Conservation (phyloP, 495 filamentous ascomycete species). For the Tuber calosporum region DNA sequence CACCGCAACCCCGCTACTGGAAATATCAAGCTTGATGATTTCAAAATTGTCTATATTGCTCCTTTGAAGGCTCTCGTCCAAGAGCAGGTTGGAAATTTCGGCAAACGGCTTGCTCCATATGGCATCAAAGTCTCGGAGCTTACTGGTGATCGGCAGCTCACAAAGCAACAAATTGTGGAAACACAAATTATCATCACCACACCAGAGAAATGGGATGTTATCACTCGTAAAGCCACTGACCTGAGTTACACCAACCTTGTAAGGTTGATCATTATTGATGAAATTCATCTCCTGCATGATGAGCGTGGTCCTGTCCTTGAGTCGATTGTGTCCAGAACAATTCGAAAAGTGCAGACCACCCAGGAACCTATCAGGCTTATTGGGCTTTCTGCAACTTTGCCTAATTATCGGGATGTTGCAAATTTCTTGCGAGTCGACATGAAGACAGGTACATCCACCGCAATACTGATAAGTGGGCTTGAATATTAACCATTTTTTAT, state of each 20-base stretch:
- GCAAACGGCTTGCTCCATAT: conserved; percentile 78
- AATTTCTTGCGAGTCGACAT: conserved; percentile 91
- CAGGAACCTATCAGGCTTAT: conserved; percentile 85
- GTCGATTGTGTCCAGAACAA: conserved; percentile 91
- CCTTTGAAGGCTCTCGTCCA: conserved; percentile 92
- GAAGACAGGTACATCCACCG: conserved; percentile 56
- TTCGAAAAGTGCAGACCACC: conserved; percentile 85
- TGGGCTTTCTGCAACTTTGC: conserved; percentile 87
- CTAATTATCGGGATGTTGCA: conserved; percentile 94
- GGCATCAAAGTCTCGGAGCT: conserved; percentile 89
- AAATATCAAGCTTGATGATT: conserved; percentile 86
- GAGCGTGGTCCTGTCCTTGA: conserved; percentile 95
- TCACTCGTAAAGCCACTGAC: conserved; percentile 95
- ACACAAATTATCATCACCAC: conserved; percentile 98
- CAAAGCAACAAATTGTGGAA: conserved; percentile 95
- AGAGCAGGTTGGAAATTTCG: conserved; percentile 96
- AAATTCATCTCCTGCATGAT: conserved; percentile 96
- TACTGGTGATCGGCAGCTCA: conserved; percentile 95
- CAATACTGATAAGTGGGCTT: background rate
- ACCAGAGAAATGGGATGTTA: conserved; percentile 98
- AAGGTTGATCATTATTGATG: conserved; percentile 89
- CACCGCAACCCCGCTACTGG: conserved; percentile 78
- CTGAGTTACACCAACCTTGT: conserved; percentile 95
- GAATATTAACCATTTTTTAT: background rate
- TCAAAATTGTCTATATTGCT: conserved; percentile 95